Conservation (phyloP, 306 rosid species). For the Rubus parviflorus region DNA sequence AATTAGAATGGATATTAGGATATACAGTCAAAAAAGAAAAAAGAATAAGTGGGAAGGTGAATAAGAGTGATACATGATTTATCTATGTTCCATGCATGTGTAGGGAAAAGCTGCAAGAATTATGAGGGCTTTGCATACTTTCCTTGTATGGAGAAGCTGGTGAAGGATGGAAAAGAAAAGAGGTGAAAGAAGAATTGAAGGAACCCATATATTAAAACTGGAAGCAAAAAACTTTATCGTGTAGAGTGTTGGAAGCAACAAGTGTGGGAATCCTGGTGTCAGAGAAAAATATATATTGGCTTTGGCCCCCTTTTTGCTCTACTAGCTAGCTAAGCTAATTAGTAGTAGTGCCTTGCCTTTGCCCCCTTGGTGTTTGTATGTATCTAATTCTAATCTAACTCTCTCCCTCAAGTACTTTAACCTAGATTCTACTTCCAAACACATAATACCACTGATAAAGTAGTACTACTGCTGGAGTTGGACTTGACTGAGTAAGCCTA, state of each 20-base stretch:
- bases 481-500: not conserved
- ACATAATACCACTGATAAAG: not conserved
- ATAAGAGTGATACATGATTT: slow-evolving; percentile 12
- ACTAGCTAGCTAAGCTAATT: slow-evolving; percentile 4
- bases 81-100: slow-evolving; percentile 2
- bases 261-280: slow-evolving; percentile 81
- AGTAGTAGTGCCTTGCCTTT: not conserved
- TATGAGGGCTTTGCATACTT: not conserved
- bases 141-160: slow-evolving; percentile 33
- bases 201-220: slow-evolving; percentile 35
- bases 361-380: not conserved
- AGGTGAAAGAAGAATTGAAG: slow-evolving; percentile 20
- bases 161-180: slow-evolving; percentile 37
- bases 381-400: not conserved
- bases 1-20: not conserved
- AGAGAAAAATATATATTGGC: slow-evolving; percentile 31
- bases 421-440: slow-evolving; percentile 2
- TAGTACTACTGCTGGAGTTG: slow-evolving; percentile 2
- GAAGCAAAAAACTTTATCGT: slow-evolving; percentile 52
- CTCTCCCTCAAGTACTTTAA: slow-evolving; percentile 11
- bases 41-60: not conserved
- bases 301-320: slow-evolving; percentile 15
- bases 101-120: slow-evolving; percentile 31
- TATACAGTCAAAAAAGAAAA: not conserved
- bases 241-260: slow-evolving; percentile 83